A percentile compares a stretch with the other conserved stretches of the same genome.
Evolutionary conservation across 768 basidiomycete species (phyloP).

Genomic region (Phanerodontia chrysosporium): DNA sequence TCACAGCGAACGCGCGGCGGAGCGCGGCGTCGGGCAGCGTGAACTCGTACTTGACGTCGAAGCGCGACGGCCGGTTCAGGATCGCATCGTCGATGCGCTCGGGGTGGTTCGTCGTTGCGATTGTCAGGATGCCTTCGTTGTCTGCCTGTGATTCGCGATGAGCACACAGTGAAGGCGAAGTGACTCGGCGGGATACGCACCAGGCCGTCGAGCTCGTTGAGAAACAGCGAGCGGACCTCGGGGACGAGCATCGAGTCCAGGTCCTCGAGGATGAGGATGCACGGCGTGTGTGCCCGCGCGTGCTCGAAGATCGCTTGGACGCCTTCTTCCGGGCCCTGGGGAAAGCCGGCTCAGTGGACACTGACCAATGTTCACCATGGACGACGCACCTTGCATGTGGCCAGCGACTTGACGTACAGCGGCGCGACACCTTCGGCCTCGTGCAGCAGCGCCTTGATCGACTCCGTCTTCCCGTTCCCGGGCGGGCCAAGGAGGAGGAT

Average conservation of each 20-base stretch:
- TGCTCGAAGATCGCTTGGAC: conserved; percentile 33
- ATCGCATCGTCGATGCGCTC: conserved; percentile 39
- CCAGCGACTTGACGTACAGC: conserved; percentile 40
- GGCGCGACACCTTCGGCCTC: conserved; percentile 25
- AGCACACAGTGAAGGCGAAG: not conserved
- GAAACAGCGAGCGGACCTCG: conserved; percentile 37
- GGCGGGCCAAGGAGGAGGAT: conserved; percentile 26
- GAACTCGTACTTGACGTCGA: conserved; percentile 42
- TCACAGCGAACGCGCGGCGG: conserved; percentile 31
- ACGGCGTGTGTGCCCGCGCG: conserved; percentile 28
- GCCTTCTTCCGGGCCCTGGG: conserved; percentile 20
- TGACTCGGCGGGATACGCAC: conserved; percentile 14
- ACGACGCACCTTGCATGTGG: conserved; percentile 23
- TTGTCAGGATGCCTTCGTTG: conserved; percentile 38
- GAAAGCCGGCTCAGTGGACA: not conserved
- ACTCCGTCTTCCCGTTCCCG: conserved; percentile 38
- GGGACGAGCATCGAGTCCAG: conserved; percentile 38
- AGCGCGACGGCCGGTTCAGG: conserved; percentile 37
- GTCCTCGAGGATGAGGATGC: conserved; percentile 38
- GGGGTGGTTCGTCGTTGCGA: conserved; percentile 39
- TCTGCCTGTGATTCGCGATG: conserved; percentile 23
- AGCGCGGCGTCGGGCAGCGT: conserved; percentile 28
- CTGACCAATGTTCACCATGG: not conserved
- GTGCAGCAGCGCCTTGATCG: conserved; percentile 28
- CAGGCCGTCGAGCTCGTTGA: conserved; percentile 32